A percentile compares a stretch with the other conserved stretches of the same genome.
Conservation (phyloP, 768 basidiomycete genomes). For the Lanmaoa rubissima region DNA sequence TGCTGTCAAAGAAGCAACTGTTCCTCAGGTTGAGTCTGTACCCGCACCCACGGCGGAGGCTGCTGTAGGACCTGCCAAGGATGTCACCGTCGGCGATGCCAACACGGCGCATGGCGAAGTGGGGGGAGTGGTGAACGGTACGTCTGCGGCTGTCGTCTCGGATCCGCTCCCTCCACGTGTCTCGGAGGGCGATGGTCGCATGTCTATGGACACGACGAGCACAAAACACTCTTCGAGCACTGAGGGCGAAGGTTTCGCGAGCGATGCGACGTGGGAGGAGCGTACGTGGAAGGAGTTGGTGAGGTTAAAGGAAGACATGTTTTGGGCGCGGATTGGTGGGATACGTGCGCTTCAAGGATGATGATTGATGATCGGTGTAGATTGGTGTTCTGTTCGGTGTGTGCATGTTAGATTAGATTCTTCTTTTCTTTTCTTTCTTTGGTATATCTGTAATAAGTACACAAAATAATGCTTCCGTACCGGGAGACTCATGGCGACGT, state of each 20-base stretch:
- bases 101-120: not conserved
- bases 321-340: slow-evolving; percentile 77
- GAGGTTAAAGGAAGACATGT: slow-evolving; percentile 77
- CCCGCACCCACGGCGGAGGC: not conserved
- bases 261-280: slow-evolving; percentile 81
- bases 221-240: slow-evolving; percentile 25
- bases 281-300: slow-evolving; percentile 79
- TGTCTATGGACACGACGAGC: slow-evolving; percentile 22
- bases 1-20: not conserved
- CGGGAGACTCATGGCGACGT: no score
- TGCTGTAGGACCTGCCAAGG: not conserved
- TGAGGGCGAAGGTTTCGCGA: slow-evolving; percentile 48
- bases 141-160: not conserved
- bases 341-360: slow-evolving; percentile 18
- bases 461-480: not conserved
- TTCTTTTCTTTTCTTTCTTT: not conserved
- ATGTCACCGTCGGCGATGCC: not conserved
- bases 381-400: not conserved
- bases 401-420: not conserved
- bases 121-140: not conserved
- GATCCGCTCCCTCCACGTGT: not conserved
- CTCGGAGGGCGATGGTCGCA: slow-evolving; percentile 3
- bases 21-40: not conserved
- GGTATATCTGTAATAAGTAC: not conserved
- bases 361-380: not conserved